Evolutionary conservation across 805 yeast genomes (phyloP), one percentile per base, ranked within the genome.

Genomic region (Suhomyces canberraensis): DNA sequence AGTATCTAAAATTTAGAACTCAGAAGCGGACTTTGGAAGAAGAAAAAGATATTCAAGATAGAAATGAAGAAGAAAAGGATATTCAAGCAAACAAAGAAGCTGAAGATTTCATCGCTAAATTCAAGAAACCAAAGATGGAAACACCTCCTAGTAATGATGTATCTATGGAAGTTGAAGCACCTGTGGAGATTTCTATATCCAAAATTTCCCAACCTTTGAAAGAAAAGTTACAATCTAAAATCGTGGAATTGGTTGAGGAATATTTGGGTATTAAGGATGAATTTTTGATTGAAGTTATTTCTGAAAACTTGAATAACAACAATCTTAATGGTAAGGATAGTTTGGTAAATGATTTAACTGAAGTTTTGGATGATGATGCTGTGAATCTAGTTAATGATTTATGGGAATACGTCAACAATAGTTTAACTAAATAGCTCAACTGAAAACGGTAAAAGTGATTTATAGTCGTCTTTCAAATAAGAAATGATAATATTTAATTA

Each of bases 211-310:
- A 35, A 3, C 45, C 38, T 2, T 26, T 19, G 3, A 40, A 63
- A 17, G 49, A 40, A 0, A 20, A 47, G 7, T 44, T 76, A 16
- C 58, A 59, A 21, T 46, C 48, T 0, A 68, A 66, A 40, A 57
- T 77, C 15, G 64, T 59, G n/a, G 54, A 52, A 3, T 59, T 74
- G 31, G 54, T 79, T 21, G 78, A 69, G 37, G 79, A 76, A 39
- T 73, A 65, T 38, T 51, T 79, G 31, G 84, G 83, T 1, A 60
- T 75, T 30, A 58, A 61, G 34, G 85, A 78, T 42, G 76, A 72
- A 11, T 69, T 73, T 29, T 60, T 79, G 42, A 56, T 68, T 11
- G 64, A 65, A 2, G 73, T 69, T 35, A 63, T 79, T 19, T 48
- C 59, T 24, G 60, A 60, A 22, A 63, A 67, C 35, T 54, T 76